phyloP scores from a whole-genome alignment of 495 filamentous ascomycete genomes.

The Beverwykella pulmonaria region DNA sequence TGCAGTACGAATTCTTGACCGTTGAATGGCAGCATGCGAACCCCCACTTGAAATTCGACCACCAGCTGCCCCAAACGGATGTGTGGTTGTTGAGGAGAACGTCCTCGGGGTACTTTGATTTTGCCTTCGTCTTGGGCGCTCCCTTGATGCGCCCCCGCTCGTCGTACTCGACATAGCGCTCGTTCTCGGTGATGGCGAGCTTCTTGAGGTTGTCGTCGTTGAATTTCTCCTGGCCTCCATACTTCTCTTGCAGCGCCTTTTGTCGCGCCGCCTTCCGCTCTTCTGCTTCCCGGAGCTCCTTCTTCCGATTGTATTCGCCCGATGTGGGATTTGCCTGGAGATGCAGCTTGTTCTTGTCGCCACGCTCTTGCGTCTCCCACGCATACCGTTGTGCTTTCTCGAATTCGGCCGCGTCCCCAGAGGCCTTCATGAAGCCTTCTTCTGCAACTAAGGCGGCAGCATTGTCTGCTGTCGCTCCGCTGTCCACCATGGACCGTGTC shows the following conservation, averaged over 20 bases:
- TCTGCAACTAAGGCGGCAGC: conserved; percentile 89
- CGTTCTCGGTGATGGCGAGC: conserved; percentile 71
- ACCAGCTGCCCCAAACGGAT: conserved; percentile 96
- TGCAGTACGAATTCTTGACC: conserved; percentile 96
- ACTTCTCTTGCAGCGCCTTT: conserved; percentile 78
- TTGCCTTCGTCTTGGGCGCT: conserved; percentile 69
- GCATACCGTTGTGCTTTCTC: conserved; percentile 86
- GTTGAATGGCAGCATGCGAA: conserved; percentile 93
- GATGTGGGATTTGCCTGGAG: conserved; percentile 95
- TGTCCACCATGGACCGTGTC: conserved; percentile 89
- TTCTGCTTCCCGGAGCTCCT: conserved; percentile 70
- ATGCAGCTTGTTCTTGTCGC: conserved; percentile 73
- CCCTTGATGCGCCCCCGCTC: conserved; percentile 87
- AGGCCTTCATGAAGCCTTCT: conserved; percentile 87
- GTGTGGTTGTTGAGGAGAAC: conserved; percentile 88
- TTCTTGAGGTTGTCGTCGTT: conserved; percentile 64
- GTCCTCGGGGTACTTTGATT: conserved; percentile 90
- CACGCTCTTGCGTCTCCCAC: conserved; percentile 90
- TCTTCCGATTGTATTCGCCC: conserved; percentile 79
- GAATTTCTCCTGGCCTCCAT: conserved; percentile 72
- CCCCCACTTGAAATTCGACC: conserved; percentile 94
- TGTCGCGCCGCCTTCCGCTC: conserved; percentile 66
- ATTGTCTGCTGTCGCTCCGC: conserved; percentile 78
- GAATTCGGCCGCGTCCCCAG: conserved; percentile 93
- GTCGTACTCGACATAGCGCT: conserved; percentile 94